Base-by-base conservation (phyloP, 495 filamentous ascomycete species). In the Amniculicola lignicola region DNA sequence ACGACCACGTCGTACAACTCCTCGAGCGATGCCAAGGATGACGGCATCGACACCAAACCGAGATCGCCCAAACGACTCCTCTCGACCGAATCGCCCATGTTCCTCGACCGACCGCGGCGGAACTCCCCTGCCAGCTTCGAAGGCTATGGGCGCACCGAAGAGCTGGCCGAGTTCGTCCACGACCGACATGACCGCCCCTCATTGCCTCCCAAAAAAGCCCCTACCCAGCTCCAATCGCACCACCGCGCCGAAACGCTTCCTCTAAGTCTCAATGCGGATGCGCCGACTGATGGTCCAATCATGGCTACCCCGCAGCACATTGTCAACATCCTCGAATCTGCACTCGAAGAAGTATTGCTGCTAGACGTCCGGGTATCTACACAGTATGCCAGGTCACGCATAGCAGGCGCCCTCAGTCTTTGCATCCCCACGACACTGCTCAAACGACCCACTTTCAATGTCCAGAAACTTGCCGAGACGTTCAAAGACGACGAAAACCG, bases 341-440 rank as follows among this genome's bases (percentile, higher is more conserved):
- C 75, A 9, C 68, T 72, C 9, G 72, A 82, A 12, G 77, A 85
- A 18, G 67, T 86, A 3, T 73, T 98, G 46, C 61, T 98, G 2
- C 69, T 98, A n/a, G 93, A 98, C 70, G 79, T 98, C 25, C 83
- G 93, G 16, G 89, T 93, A 5, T 90, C 84, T 54, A 86, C 89
- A 9, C 88, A 90, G 62, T 96, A 84, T 67, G 77, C 84, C 10
- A 76, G 82, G 35, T 85, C 86, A 40, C 81, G 86, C 22, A 87
- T 98, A 18, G 67, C 73, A 36, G 84, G 84, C 4, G 89, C 93
- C 0, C 69, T 98, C 39, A 97, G 95, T 70, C 77, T 98, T 11
- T 97, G 94, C 57, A 94, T 97, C 50, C 93, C 93, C 0, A 98
- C 93, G 7, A 98, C 92, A 0, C 71, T 98, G 31, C 72, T 97